phyloP scores from a whole-genome alignment of 768 basidiomycete species.

The Strobilomyces echinocephalus region DNA sequence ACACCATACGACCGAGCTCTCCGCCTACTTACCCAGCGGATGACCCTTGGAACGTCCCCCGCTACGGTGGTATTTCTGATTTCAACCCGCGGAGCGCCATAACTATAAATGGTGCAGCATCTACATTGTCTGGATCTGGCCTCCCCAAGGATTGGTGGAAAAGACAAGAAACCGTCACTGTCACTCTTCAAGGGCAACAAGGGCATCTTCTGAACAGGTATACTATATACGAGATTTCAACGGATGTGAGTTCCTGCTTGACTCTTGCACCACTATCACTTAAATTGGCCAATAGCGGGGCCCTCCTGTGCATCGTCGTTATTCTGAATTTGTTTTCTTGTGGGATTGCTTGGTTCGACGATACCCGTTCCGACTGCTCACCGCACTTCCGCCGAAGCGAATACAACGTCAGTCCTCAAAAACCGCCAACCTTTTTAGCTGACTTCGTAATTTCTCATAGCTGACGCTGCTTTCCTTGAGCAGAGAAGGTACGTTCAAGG shows the following conservation, averaged over 20 bases:
- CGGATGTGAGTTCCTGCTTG: slow-evolving; percentile 54
- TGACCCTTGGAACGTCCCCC: slow-evolving; percentile 60
- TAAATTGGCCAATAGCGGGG: slow-evolving; percentile 43
- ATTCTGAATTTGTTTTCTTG: slow-evolving; percentile 89
- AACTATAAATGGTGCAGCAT: slow-evolving; percentile 43
- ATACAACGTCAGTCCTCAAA: slow-evolving; percentile 64
- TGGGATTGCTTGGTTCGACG: slow-evolving; percentile 82
- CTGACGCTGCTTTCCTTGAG: slow-evolving; percentile 88
- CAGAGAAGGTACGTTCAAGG: slow-evolving; percentile 61
- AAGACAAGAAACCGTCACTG: slow-evolving; percentile 64
- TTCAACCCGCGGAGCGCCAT: slow-evolving; percentile 21
- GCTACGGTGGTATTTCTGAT: slow-evolving; percentile 27
- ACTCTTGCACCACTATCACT: not conserved
- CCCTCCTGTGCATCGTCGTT: slow-evolving; percentile 73
- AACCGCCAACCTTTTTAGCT: not conserved
- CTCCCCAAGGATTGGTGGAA: slow-evolving; percentile 86
- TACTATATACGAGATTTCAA: slow-evolving; percentile 75
- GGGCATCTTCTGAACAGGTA: slow-evolving; percentile 89
- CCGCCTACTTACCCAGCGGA: slow-evolving; percentile 54
- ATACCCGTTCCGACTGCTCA: slow-evolving; percentile 91
- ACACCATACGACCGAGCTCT: slow-evolving; percentile 37
- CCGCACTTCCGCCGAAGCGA: slow-evolving; percentile 85
- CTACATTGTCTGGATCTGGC: slow-evolving; percentile 64
- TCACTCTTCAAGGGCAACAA: slow-evolving; percentile 79
- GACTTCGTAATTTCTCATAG: slow-evolving; percentile 33